Conservation (phyloP, 2,329 filamentous ascomycete species). For the Trichoderma atroviride region DNA sequence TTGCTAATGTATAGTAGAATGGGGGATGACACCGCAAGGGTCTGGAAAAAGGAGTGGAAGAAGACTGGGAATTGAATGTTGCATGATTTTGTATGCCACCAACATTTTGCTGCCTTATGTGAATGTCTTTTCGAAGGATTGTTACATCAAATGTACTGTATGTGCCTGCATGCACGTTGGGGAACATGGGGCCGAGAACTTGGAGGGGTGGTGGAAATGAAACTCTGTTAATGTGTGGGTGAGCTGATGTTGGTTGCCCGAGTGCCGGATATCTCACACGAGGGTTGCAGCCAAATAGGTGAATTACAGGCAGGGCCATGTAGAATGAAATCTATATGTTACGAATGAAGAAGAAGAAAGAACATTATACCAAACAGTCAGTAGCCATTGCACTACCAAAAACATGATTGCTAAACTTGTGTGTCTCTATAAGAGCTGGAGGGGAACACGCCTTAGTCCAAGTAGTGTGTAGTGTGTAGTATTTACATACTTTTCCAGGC, state of each 20-base stretch:
- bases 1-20: neutral
- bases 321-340: neutral
- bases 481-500: neutral
- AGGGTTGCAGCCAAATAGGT: neutral
- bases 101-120: neutral
- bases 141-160: conserved; percentile 1
- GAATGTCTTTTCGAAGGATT: conserved; percentile 11
- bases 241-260: neutral
- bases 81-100: neutral
- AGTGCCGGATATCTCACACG: neutral
- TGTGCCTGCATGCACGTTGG: conserved; percentile 17
- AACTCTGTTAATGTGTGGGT: neutral
- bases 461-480: neutral
- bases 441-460: neutral
- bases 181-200: neutral
- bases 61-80: neutral
- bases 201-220: neutral
- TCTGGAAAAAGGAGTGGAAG: neutral
- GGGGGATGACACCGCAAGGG: neutral
- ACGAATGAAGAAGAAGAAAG: neutral
- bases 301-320: neutral
- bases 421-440: neutral
- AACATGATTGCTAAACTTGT: neutral
- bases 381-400: neutral
- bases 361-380: neutral